A percentile compares a stretch with the other conserved stretches of the same genome.
Conservation (phyloP, 2,329 filamentous ascomycete species). For the Fusarium pseudoanthophilum region DNA sequence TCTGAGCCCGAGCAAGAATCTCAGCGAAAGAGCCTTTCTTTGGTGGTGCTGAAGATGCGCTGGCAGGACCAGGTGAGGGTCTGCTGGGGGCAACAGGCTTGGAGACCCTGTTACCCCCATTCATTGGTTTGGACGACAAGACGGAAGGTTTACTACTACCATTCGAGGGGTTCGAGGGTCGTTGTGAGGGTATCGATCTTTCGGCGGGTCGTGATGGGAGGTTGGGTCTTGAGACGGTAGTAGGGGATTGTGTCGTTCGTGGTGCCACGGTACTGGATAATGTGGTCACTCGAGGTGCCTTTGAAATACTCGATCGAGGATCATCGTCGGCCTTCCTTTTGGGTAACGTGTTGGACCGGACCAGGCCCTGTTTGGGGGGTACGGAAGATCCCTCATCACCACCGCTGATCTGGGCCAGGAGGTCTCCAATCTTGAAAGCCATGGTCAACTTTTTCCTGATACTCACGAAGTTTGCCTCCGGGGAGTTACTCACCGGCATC, state of each 20-base stretch:
- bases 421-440: conserved; percentile 49
- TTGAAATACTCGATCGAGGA: conserved; percentile 53
- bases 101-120: conserved; percentile 38
- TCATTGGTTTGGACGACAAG: conserved; percentile 43
- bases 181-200: conserved; percentile 40
- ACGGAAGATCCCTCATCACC: conserved; percentile 58
- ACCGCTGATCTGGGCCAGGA: conserved; percentile 67
- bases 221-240: conserved; percentile 28
- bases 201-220: conserved; percentile 43
- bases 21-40: conserved; percentile 81
- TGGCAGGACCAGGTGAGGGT: conserved; percentile 44
- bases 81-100: conserved; percentile 41
- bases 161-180: conserved; percentile 33
- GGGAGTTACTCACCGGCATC: conserved; percentile 47
- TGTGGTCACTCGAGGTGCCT: conserved; percentile 53
- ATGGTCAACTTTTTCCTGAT: conserved; percentile 38
- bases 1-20: conserved; percentile 77
- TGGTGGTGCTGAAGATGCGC: conserved; percentile 60
- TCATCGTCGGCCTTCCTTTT: conserved; percentile 71
- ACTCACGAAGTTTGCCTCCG: background rate
- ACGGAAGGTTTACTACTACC: conserved; percentile 28
- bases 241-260: conserved; percentile 32
- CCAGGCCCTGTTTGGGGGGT: conserved; percentile 46
- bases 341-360: conserved; percentile 44
- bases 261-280: conserved; percentile 41